phyloP scores from a whole-genome alignment of 768 basidiomycete genomes.

The Auriscalpium vulgare region DNA sequence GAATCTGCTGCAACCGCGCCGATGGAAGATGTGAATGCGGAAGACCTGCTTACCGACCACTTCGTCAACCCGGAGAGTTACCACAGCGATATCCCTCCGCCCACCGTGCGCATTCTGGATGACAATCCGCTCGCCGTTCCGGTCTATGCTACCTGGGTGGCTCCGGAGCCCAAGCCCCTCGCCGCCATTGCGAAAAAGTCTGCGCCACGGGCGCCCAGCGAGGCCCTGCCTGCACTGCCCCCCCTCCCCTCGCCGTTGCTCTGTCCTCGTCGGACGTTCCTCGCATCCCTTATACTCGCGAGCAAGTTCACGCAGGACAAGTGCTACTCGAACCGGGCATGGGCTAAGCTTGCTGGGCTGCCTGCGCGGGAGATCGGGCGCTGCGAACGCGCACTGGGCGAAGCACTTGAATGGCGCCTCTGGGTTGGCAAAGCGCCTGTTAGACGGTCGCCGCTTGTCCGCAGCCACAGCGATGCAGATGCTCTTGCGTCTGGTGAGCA shows the following conservation, averaged over 20 bases:
- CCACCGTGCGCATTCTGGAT: conserved; percentile 10
- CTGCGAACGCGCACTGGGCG: conserved; percentile 83
- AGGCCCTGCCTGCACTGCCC: conserved; percentile 26
- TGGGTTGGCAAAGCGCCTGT: conserved; percentile 74
- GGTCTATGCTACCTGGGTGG: neutral
- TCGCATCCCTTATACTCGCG: conserved; percentile 82
- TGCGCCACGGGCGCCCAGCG: conserved; percentile 8
- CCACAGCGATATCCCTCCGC: neutral
- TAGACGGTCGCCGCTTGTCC: conserved; percentile 1
- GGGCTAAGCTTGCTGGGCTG: conserved; percentile 90
- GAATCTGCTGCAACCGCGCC: conserved; percentile 22
- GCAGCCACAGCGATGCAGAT: conserved; percentile 10
- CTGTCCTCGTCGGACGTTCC: conserved; percentile 83
- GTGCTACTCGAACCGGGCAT: conserved; percentile 88
- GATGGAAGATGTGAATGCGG: conserved; percentile 27
- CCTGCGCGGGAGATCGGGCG: conserved; percentile 78
- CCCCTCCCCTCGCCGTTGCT: conserved; percentile 71
- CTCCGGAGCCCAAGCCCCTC: neutral
- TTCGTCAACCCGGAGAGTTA: conserved; percentile 2
- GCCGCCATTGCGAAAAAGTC: conserved; percentile 9
- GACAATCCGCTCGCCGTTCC: conserved; percentile 3
- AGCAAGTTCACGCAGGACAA: conserved; percentile 92
- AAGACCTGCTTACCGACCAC: conserved; percentile 4
- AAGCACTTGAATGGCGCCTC: conserved; percentile 83
- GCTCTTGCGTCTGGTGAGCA: neutral